Conservation (phyloP, 1,284 basidiomycete genomes). For the Sutorius eximius region DNA sequence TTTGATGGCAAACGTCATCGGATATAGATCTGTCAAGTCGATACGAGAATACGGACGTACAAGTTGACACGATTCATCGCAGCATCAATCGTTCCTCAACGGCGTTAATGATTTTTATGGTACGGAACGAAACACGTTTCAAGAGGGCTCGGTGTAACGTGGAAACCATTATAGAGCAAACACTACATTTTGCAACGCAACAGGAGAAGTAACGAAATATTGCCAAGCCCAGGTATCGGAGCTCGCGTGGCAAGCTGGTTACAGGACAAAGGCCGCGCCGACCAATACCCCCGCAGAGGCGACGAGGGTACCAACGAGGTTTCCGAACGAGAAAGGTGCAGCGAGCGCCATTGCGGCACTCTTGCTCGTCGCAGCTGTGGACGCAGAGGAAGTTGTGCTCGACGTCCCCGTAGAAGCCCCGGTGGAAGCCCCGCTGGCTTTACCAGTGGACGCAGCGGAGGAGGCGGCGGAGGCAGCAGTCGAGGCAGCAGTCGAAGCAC, state of each 20-base stretch:
- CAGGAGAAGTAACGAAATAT: background rate
- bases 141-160: background rate
- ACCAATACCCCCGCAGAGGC: constrained; percentile 28
- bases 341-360: constrained; percentile 22
- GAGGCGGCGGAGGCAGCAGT: no score
- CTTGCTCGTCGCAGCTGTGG: background rate
- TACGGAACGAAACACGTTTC: constrained; percentile 3
- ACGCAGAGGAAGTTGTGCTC: background rate
- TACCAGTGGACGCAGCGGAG: background rate
- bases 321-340: constrained; percentile 17
- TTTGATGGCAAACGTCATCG: constrained; percentile 2
- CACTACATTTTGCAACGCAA: background rate
- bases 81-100: background rate
- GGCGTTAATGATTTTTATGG: background rate
- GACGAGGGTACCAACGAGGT: constrained; percentile 25
- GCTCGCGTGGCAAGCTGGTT: background rate
- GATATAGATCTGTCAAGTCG: background rate
- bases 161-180: background rate
- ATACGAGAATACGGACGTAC: no score
- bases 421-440: background rate
- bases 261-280: constrained; percentile 30
- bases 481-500: background rate
- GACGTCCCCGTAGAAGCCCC: background rate
- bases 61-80: no score
- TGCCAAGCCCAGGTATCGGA: background rate